Percentiles rank a stretch among this genome's conserved stretches.
Conservation (phyloP, 1,284 basidiomycete genomes). For the Boletus smithii region DNA sequence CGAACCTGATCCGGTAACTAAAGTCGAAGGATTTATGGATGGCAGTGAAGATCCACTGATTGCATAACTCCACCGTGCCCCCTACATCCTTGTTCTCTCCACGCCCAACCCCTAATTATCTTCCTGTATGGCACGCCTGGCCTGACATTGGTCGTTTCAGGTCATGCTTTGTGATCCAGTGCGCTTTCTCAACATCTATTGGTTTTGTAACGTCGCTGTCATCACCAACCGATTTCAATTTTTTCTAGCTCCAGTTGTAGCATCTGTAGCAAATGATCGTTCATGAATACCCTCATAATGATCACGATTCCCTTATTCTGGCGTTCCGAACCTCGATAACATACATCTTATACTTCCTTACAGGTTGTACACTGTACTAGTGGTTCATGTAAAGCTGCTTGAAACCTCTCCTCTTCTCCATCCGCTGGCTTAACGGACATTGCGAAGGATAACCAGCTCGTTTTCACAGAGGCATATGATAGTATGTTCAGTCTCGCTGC, state of each 20-base stretch:
- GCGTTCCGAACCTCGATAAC: constrained; percentile 31
- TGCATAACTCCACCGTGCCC: constrained; percentile 29
- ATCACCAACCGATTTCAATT: constrained; percentile 27
- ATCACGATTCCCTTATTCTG: constrained; percentile 31
- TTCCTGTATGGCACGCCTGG: constrained; percentile 9
- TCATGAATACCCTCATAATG: constrained; percentile 37
- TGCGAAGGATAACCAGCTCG: constrained; percentile 63
- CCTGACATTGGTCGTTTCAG: constrained; percentile 12
- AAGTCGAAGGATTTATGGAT: constrained; percentile 72
- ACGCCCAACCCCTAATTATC: constrained; percentile 8
- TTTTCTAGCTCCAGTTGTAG: constrained; percentile 31
- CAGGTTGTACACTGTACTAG: constrained; percentile 36
- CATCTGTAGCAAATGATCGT: constrained; percentile 35
- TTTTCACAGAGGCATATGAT: constrained; percentile 78
- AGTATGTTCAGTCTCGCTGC: constrained; percentile 32
- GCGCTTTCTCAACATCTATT: constrained; percentile 34
- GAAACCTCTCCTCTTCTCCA: constrained; percentile 15
- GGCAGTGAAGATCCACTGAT: constrained; percentile 68
- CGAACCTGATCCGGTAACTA: constrained; percentile 51
- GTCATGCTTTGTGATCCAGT: constrained; percentile 20
- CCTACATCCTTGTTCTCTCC: constrained; percentile 6
- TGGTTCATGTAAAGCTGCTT: constrained; percentile 24
- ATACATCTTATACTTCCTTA: constrained; percentile 40
- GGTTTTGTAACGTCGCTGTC: constrained; percentile 26
- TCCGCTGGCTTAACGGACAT: constrained; percentile 35